Base-by-base conservation (phyloP, 306 rosid species). In the Inga oerstediana region DNA sequence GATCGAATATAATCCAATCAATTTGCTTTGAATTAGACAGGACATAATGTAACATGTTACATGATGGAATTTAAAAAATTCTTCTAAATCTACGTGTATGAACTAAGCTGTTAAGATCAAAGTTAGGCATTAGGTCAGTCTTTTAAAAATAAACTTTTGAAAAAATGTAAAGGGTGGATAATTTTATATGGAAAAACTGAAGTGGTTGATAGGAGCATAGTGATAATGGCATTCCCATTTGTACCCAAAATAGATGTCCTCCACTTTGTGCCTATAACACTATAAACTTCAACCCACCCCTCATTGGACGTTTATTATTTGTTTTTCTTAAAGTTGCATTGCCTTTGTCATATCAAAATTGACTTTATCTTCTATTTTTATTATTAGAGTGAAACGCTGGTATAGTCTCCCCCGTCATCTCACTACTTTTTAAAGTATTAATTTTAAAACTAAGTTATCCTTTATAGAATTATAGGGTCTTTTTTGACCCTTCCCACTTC, bases 201-300 rank as follows among this genome's bases (percentile, higher is more conserved):
- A 1, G 79, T 27, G 12, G 86, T 82, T 79, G 88, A 82, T 56
- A 27, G 62, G n/a, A 16, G 81, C 71, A 78, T 58, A 86, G 84
- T 82, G 78, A 78, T 22, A 3, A 85, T 66, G 88, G 69, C 75
- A 85, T 48, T 81, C 51, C 74, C 64, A 54, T 59, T 54, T 44
- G 69, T 54, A 17, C 83, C 77, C 58, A 72, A 85, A 65, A 77
- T 78, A 35, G 83, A 78, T 81, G 83, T 56, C 68, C 22, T 35
- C 67, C 80, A 56, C 72, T 32, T 74, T 56, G 45, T 84, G 80
- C 85, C 83, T 12, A 39, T 39, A 51, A 45, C 85, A 39, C 15
- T 12, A 58, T 20, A 10, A 80, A 80, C 43, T 43, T 59, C 66
- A 59, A 59, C 66, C 54, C 78, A n/a, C 56, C 45, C 74, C 83